A percentile compares a stretch with the other conserved stretches of the same genome.
phyloP scores from a whole-genome alignment of 306 rosid species.

The Lotus japonicus region DNA sequence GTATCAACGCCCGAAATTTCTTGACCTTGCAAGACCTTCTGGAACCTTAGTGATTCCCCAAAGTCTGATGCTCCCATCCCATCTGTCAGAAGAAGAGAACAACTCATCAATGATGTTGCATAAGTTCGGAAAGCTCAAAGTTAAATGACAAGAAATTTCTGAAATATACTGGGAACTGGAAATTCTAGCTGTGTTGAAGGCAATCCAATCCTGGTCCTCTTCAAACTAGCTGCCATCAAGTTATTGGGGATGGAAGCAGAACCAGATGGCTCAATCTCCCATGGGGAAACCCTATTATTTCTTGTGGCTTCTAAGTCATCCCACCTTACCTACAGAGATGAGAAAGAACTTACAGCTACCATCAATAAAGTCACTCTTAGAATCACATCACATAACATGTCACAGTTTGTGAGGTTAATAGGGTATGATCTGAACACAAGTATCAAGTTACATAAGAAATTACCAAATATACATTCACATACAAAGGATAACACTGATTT shows the following conservation, averaged over 20 bases:
- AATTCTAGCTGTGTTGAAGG: conserved; percentile 56
- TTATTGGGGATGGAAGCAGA: conserved; percentile 45
- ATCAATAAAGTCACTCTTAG: not conserved
- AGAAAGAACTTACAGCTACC: not conserved
- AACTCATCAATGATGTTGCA: not conserved
- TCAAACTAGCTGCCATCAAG: conserved; percentile 60
- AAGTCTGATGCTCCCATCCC: conserved; percentile 84
- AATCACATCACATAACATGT: not conserved
- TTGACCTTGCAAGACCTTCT: conserved; percentile 99
- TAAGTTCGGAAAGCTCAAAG: not conserved
- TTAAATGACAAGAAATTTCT: not conserved
- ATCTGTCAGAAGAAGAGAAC: conserved; percentile 35
- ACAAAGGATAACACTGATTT: too few relatives aligned
- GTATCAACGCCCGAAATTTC: conserved; percentile 72
- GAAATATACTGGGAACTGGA: conserved; percentile 61
- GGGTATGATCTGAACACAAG: too few relatives aligned
- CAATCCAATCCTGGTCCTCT: conserved; percentile 68
- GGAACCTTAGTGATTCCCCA: conserved; percentile 85
- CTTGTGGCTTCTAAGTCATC: conserved; percentile 63
- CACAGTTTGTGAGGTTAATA: not conserved
- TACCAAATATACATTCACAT: too few relatives aligned
- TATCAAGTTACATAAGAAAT: too few relatives aligned
- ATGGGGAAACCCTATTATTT: conserved; percentile 90
- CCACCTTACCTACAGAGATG: conserved; percentile 79
- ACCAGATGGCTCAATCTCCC: conserved; percentile 90